Evolutionary conservation across 345 rosid species (phyloP).

Genomic region (Eutrema yunnanense): DNA sequence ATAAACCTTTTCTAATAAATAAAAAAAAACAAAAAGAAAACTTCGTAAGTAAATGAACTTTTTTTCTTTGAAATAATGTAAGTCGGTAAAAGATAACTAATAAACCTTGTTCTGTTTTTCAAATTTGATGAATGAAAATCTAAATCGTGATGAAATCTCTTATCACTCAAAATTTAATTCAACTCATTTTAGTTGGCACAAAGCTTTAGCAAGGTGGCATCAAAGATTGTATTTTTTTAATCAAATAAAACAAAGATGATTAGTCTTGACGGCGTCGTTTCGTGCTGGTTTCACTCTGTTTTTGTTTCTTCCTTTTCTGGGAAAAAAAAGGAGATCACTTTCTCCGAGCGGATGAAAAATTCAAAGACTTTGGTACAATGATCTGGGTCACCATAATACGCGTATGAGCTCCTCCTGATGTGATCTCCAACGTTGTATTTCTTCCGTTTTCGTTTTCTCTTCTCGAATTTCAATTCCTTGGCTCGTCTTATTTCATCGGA

Average conservation of each 20-base stretch:
- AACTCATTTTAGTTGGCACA: background rate
- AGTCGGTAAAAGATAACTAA: too few species aligned
- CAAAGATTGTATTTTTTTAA: background rate
- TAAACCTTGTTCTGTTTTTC: too few species aligned
- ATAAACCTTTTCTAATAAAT: too few species aligned
- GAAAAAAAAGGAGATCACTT: background rate
- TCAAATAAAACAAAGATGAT: background rate
- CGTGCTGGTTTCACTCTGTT: background rate
- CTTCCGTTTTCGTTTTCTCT: background rate
- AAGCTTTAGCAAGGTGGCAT: background rate
- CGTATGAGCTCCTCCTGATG: background rate
- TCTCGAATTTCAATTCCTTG: background rate
- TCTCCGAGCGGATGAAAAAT: slow-evolving; percentile 9
- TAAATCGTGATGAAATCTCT: too few species aligned
- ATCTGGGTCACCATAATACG: background rate
- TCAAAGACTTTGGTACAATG: slow-evolving; percentile 11
- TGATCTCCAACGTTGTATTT: background rate
- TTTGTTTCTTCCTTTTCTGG: background rate
- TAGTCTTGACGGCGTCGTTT: slow-evolving; percentile 15
- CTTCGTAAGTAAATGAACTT: too few species aligned
- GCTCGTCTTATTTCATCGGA: background rate
- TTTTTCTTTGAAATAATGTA: too few species aligned
- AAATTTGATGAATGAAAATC: too few species aligned
- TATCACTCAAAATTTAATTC: background rate
- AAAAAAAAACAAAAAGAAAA: too few species aligned